phyloP scores from a whole-genome alignment of 768 basidiomycete genomes.

The Agrocybe chaxingu region DNA sequence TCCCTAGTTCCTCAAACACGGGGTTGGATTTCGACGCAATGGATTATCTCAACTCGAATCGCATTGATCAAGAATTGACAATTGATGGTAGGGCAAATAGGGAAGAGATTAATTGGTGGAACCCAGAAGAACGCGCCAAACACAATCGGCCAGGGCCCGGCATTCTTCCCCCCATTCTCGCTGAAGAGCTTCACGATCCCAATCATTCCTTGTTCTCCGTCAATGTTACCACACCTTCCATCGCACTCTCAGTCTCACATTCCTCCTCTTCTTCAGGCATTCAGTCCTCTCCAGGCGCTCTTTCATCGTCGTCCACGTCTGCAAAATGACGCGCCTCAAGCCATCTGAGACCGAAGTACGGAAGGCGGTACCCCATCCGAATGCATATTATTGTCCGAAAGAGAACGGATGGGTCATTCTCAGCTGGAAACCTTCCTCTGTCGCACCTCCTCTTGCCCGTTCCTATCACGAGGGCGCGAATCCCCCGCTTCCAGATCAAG shows the following conservation, averaged over 20 bases:
- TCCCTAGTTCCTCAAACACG: not conserved
- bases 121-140: conserved; percentile 41
- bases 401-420: conserved; percentile 84
- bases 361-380: conserved; percentile 74
- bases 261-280: conserved; percentile 14
- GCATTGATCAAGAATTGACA: conserved; percentile 27
- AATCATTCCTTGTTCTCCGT: conserved; percentile 72
- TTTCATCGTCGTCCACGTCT: conserved; percentile 15
- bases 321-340: conserved; percentile 17
- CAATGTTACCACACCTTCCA: conserved; percentile 29
- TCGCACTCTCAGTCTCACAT: conserved; percentile 12
- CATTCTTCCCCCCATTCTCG: conserved; percentile 64
- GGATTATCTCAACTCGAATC: conserved; percentile 20
- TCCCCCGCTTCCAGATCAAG: conserved; percentile 52
- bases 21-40: conserved; percentile 18
- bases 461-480: conserved; percentile 43
- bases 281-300: conserved; percentile 20
- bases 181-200: conserved; percentile 65
- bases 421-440: conserved; percentile 60
- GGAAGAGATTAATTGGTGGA: conserved; percentile 75
- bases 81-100: conserved; percentile 59
- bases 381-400: conserved; percentile 79
- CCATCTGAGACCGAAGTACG: conserved; percentile 58
- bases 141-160: conserved; percentile 65
- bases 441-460: conserved; percentile 57